Evolutionary conservation across 1,139 yeast genomes (phyloP).

Genomic region (Pichia sp.): DNA sequence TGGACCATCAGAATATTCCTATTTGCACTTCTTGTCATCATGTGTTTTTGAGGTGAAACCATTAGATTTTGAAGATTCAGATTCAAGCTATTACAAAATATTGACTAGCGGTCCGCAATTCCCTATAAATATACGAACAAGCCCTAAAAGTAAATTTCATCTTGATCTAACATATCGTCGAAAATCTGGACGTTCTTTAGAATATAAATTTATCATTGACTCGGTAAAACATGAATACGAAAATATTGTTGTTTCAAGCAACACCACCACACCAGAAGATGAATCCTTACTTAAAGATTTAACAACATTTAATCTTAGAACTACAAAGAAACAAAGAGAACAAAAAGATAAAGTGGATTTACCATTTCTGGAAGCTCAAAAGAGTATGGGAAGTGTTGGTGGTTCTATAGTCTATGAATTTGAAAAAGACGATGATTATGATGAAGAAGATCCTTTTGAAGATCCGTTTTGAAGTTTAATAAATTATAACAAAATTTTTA

Average conservation of each 20-base stretch:
- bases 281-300: constrained; percentile 55
- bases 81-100: constrained; percentile 40
- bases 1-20: constrained; percentile 18
- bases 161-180: constrained; percentile 61
- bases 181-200: constrained; percentile 74
- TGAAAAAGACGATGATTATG: constrained; percentile 74
- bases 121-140: constrained; percentile 41
- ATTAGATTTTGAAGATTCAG: constrained; percentile 34
- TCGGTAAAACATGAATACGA: constrained; percentile 43
- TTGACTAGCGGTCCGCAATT: constrained; percentile 28
- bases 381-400: constrained; percentile 55
- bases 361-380: constrained; percentile 86
- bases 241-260: constrained; percentile 27
- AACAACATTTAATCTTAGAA: constrained; percentile 81
- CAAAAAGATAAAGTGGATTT: constrained; percentile 83
- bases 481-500: neutral
- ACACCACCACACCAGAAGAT: constrained; percentile 33
- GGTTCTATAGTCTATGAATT: constrained; percentile 94
- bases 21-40: constrained; percentile 62
- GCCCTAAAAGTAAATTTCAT: constrained; percentile 38
- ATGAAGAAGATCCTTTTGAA: constrained; percentile 96
- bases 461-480: constrained; percentile 84
- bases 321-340: constrained; percentile 64
- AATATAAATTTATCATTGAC: constrained; percentile 51
- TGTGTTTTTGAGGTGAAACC: constrained; percentile 59